phyloP scores from a whole-genome alignment of 2,329 filamentous ascomycete genomes.

The Intubia oerlemansii region DNA sequence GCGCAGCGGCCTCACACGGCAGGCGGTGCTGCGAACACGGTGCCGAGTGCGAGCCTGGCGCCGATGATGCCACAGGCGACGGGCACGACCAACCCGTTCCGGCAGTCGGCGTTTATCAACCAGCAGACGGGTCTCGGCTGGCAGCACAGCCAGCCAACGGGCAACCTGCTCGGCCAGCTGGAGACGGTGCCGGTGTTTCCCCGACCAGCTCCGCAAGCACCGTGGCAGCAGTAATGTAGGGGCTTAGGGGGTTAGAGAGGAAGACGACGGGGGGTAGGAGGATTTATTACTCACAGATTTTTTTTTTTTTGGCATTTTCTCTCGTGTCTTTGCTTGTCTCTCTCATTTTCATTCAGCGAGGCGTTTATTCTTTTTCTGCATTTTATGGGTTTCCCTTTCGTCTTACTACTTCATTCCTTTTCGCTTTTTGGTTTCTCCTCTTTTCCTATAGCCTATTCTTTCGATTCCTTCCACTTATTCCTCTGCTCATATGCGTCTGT shows the following conservation, averaged over 20 bases:
- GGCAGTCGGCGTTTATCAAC: conserved; percentile 77
- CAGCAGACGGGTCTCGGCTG: conserved; percentile 75
- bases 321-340: background rate
- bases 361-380: conserved; percentile 3
- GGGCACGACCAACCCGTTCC: conserved; percentile 84
- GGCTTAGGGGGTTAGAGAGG: no score
- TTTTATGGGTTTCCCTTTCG: background rate
- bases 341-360: conserved; percentile 5
- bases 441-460: background rate
- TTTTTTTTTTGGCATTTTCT: no score
- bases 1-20: conserved; percentile 15
- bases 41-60: conserved; percentile 11
- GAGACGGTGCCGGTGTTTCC: conserved; percentile 74
- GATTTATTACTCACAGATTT: no score
- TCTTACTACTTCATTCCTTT: background rate
- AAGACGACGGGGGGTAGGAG: no score
- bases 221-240: conserved; percentile 34
- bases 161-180: conserved; percentile 60
- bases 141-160: conserved; percentile 63
- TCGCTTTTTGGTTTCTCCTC: background rate
- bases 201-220: conserved; percentile 42
- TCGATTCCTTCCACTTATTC: no score
- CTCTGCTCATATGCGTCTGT: no score
- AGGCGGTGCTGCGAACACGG: conserved; percentile 53
- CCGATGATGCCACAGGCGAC: conserved; percentile 53